Evolutionary conservation across 805 yeast species (phyloP).

Genomic region (Saccharomycopsis sp.): DNA sequence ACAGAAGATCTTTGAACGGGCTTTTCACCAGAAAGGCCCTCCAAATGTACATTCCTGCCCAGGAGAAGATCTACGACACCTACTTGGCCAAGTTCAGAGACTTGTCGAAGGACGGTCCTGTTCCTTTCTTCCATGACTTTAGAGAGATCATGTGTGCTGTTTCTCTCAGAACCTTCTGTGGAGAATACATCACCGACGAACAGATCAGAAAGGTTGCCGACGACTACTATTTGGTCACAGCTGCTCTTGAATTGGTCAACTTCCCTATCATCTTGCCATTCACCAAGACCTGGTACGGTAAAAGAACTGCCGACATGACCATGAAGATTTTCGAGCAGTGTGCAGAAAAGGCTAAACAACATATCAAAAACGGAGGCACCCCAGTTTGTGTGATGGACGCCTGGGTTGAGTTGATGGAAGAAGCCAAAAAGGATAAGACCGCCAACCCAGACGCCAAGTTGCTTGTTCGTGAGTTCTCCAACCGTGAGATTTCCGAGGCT

Average conservation of each 20-base stretch:
- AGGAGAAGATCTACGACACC: slow-evolving; percentile 77
- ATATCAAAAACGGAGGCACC: slow-evolving; percentile 68
- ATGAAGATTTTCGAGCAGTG: slow-evolving; percentile 87
- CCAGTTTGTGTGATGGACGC: slow-evolving; percentile 92
- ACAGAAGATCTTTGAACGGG: slow-evolving; percentile 85
- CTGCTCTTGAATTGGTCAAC: slow-evolving; percentile 94
- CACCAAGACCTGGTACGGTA: slow-evolving; percentile 98
- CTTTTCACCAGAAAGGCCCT: slow-evolving; percentile 81
- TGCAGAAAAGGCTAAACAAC: slow-evolving; percentile 80
- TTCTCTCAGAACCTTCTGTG: slow-evolving; percentile 90
- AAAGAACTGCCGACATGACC: slow-evolving; percentile 85
- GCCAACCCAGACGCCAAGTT: slow-evolving; percentile 48
- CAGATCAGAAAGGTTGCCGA: slow-evolving; percentile 87
- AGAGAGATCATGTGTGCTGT: slow-evolving; percentile 95
- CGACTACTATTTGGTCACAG: slow-evolving; percentile 86
- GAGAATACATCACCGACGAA: slow-evolving; percentile 86
- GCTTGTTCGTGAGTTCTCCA: slow-evolving; percentile 73
- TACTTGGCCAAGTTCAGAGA: slow-evolving; percentile 65
- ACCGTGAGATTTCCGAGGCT: slow-evolving; percentile 92
- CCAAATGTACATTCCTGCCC: slow-evolving; percentile 74
- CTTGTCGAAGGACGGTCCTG: slow-evolving; percentile 55
- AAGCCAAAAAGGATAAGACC: slow-evolving; percentile 40
- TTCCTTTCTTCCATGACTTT: slow-evolving; percentile 83
- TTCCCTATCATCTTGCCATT: slow-evolving; percentile 95
- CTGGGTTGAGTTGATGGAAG: slow-evolving; percentile 85